Base-by-base conservation (phyloP, 2,329 filamentous ascomycete genomes). In the Ophiosphaerella korrae region DNA sequence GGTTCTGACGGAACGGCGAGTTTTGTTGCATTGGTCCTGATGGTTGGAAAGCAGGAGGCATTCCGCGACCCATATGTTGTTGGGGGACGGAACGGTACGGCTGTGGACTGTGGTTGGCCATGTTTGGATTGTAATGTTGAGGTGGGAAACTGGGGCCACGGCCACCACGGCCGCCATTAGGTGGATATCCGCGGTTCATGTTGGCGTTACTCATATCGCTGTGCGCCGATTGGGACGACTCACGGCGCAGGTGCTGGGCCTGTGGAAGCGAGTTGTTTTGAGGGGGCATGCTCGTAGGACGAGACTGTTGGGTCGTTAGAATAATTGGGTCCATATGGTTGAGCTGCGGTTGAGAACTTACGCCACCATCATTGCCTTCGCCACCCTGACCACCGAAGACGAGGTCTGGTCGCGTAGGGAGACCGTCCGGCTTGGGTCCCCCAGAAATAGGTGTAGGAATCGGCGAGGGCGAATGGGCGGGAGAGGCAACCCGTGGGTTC, bases 361-460 rank as follows among this genome's bases (percentile, higher is more conserved):
- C 90, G 77, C 89, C 81, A 55, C 74, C 84, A 73, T 90, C 88
- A 53, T 75, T 76, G 43, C 76, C 70, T 70, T 95, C 89, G 67
- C 86, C 87, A 64, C 83, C 85, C 76, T 89, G 92, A 60, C 92
- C 92, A 79, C 96, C 96, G 63, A 80, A 97, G 63, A 80, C 84
- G 45, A 90, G 84, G 74, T 88, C 86, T 67, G 84, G 84, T 62
- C 88, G 85, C 59, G 86, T 86, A 62, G 87, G 82, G 58, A 91
- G 82, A 58, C 84, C 84, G 31, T 90, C 88, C 38, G 92, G 91
- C 63, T 92, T 92, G 67, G 91, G 80, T 48, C 87, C 90, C 63
- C 92, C 91, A 68, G 92, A 94, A 31, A 88, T 87, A 47, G 92
- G 90, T 74, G 93, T 90, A 29, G 94, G 93, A 64, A 97, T 97